phyloP scores from a whole-genome alignment of 2,329 filamentous ascomycete genomes.

The Tolypocladium guangdongense region DNA sequence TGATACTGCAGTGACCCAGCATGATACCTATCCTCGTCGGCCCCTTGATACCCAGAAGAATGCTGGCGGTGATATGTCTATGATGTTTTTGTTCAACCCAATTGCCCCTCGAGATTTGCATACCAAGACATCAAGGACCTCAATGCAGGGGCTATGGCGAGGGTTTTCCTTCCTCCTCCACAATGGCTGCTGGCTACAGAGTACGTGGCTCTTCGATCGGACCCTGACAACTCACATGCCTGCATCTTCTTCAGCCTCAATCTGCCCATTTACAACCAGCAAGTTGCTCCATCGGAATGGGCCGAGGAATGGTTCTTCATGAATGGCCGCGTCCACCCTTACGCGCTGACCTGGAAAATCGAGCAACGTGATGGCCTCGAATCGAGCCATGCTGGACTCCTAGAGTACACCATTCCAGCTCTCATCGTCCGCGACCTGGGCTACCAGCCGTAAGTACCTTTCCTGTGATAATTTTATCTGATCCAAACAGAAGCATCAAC shows the following conservation, averaged over 20 bases:
- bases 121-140: no score
- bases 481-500: background rate
- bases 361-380: background rate
- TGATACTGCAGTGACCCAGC: no score
- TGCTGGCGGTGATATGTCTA: no score
- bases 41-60: no score
- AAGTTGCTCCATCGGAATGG: background rate
- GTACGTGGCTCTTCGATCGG: background rate
- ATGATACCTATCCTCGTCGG: no score
- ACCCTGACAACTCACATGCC: background rate
- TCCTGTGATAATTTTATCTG: no score
- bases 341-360: background rate
- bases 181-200: background rate
- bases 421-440: background rate
- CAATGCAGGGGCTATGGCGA: no score
- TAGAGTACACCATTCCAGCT: background rate
- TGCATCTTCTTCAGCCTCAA: background rate
- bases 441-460: background rate
- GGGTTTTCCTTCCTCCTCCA: background rate
- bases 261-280: background rate
- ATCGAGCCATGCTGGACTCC: background rate
- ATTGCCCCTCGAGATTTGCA: no score
- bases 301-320: background rate
- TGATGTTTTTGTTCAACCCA: no score
- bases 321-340: background rate